Percentiles rank a stretch among this genome's conserved stretches.
phyloP scores from a whole-genome alignment of 768 basidiomycete genomes.

The Mycena kentingensis region DNA sequence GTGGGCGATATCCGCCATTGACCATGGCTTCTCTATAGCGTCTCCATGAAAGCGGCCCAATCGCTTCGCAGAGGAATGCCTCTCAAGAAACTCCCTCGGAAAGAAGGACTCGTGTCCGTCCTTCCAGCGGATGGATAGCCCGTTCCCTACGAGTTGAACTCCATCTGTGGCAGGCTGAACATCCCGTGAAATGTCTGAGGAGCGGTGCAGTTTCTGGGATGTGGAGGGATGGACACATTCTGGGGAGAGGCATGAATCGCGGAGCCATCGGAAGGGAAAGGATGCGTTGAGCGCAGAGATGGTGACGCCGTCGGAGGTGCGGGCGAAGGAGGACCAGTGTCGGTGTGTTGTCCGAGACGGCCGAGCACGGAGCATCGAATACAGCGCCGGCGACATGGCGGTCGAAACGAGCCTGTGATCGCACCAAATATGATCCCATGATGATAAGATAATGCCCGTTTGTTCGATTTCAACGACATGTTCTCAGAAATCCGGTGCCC shows the following conservation, averaged over 20 bases:
- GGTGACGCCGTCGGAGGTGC: conserved; percentile 24
- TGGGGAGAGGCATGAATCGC: conserved; percentile 80
- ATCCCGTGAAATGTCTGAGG: conserved; percentile 62
- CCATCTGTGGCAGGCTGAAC: conserved; percentile 47
- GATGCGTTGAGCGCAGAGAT: conserved; percentile 43
- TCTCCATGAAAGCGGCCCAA: conserved; percentile 50
- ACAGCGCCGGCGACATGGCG: too few species aligned
- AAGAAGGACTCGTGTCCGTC: conserved; percentile 66
- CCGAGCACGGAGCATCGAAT: too few species aligned
- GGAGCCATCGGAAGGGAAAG: conserved; percentile 76
- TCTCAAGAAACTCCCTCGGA: conserved; percentile 46
- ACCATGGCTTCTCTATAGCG: conserved; percentile 46
- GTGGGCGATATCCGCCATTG: conserved; percentile 37
- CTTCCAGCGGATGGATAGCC: conserved; percentile 55
- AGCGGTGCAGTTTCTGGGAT: conserved; percentile 71
- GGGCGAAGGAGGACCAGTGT: conserved; percentile 13
- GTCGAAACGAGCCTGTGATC: too few species aligned
- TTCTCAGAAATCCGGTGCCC: conserved; percentile 4
- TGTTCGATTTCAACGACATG: too few species aligned
- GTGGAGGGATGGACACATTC: conserved; percentile 77
- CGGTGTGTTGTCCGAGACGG: background rate
- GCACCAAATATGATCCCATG: too few species aligned
- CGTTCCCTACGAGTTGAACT: conserved; percentile 43
- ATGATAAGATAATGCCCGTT: too few species aligned
- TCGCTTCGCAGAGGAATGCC: conserved; percentile 42